phyloP scores from a whole-genome alignment of 768 basidiomycete species.

The Neoboletus magnificus region DNA sequence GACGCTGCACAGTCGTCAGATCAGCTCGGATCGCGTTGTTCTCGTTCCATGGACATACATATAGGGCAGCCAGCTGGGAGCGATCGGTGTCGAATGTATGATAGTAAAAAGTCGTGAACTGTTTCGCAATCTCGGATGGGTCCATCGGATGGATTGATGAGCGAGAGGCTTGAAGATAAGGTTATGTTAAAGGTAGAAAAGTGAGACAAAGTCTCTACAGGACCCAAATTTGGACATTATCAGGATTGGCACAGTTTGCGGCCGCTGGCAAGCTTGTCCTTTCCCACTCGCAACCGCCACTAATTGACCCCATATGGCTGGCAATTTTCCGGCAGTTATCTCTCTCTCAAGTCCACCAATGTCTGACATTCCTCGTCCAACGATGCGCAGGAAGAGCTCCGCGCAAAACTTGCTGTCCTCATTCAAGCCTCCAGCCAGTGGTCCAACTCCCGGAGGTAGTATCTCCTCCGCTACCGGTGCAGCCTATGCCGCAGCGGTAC shows the following conservation, averaged over 20 bases:
- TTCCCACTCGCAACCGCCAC: slow-evolving; percentile 7
- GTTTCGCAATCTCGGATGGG: slow-evolving; percentile 67
- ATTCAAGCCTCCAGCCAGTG: slow-evolving; percentile 47
- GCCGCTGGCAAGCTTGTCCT: neutral
- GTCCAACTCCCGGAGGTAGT: slow-evolving; percentile 29
- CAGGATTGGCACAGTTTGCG: neutral
- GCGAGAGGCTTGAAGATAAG: slow-evolving; percentile 5
- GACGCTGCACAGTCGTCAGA: slow-evolving; percentile 50
- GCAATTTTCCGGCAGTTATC: slow-evolving; percentile 13
- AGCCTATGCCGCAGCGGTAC: slow-evolving; percentile 35
- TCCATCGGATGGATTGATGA: slow-evolving; percentile 57
- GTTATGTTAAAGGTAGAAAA: slow-evolving; percentile 2
- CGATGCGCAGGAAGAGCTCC: slow-evolving; percentile 82
- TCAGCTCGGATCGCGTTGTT: slow-evolving; percentile 27
- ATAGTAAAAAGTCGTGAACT: slow-evolving; percentile 87
- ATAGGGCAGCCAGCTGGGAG: slow-evolving; percentile 54
- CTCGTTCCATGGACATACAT: slow-evolving; percentile 53
- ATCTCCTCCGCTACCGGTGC: slow-evolving; percentile 36
- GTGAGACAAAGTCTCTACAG: neutral
- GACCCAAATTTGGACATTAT: slow-evolving; percentile 18
- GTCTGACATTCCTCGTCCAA: slow-evolving; percentile 43
- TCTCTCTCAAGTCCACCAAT: slow-evolving; percentile 27
- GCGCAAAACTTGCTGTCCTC: slow-evolving; percentile 79
- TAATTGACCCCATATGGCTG: slow-evolving; percentile 7
- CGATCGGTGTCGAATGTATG: slow-evolving; percentile 67